Evolutionary conservation across 2,329 filamentous ascomycete species (phyloP), one percentile per base, ranked within the genome.

Genomic region (Tolypocladium inflatum): DNA sequence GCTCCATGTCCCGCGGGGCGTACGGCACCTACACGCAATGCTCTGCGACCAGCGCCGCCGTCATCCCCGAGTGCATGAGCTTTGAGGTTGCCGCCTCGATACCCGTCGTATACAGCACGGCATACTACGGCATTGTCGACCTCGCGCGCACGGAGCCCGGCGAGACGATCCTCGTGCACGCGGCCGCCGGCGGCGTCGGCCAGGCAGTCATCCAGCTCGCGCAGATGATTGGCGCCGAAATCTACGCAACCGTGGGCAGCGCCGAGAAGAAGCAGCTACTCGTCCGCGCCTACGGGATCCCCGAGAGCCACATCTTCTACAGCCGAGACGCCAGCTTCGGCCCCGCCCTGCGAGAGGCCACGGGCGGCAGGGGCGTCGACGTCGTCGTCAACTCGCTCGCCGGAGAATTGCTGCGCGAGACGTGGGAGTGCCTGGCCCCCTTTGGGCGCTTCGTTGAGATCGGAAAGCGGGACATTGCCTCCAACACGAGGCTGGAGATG

Each of bases 331-430:
- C 59, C 5, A 60, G 59, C 19, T 71, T 71, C 30, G 62, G 63
- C 0, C 53, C 58, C 2, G 54, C 59, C 33, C 8, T 62, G n/a
- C 42, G 58, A 35, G 55, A 63, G 26, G 63, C 62, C 2, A 76
- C 73, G 0, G 58, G 60, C 0, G 81, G 80, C 15, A 70, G 65
- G 4, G 89, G 89, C 13, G 87, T 87, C 1, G 88, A 92, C 70
- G 84, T 85, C 0, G 86, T 88, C 17, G 85, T 92, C 64, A 74
- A 79, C 64, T 77, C 74, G 0, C 67, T 79, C 0, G 63, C 72
- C 2, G 77, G 77, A 0, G 76, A 79, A 19, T 64, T 69, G 1
- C 63, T 78, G 2, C 68, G 69, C 3, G 73, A 75, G 45, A 74
- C 76, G 0, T 79, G 73, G 75, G 68, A 70, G 3, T 77, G 73